Base-by-base conservation (phyloP, 1,284 basidiomycete species). In the Apiotrichum brassicae region DNA sequence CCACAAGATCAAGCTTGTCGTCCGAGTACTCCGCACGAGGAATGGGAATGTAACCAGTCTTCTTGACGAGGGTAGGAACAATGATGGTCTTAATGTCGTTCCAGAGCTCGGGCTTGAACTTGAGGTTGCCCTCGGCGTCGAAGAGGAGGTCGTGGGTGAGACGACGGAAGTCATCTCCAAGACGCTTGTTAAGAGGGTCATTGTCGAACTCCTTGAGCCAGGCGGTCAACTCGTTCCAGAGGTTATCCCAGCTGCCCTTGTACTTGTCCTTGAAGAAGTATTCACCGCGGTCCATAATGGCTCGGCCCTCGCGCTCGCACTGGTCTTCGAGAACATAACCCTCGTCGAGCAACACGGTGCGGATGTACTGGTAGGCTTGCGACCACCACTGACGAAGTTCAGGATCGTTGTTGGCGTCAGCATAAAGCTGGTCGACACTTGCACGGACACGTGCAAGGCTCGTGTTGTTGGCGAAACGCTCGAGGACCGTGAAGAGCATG, bases 21-120 rank as follows among this genome's bases (percentile, higher is more conserved):
- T 92, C 87, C n/a, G 83, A 84, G 75, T 91, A 93, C 73, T 95
- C 91, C 71, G 90, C 82, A 40, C 88, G 82, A 0, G 88, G 91
- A 58, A 95, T 91, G 22, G 93, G 93, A 48, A 97, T 74, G 70
- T 91, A 90, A 20, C 89, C 89, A 55, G 90, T 77, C 23, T 71
- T 82, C 45, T 84, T 78, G 66, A 93, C 82, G 46, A 95, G 69
- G 19, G 80, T 75, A 19, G 93, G 93, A 1, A 95, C 66, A 61
- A 97, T 87, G 56, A 89, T 83, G 44, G 79, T 78, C 37, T 89
- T 77, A 41, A 97, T 82, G 71, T 82, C 93, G 54, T 81, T 79
- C 92, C 92, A 95, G 13, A 97, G 76, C 37, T 83, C 78, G 45
- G 84, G 81, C 79, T 98, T 97, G 81, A 91, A 95, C 65, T 82